Base-by-base conservation (phyloP, 371 early-diverging fungal species). In the Circinella umbellata region DNA sequence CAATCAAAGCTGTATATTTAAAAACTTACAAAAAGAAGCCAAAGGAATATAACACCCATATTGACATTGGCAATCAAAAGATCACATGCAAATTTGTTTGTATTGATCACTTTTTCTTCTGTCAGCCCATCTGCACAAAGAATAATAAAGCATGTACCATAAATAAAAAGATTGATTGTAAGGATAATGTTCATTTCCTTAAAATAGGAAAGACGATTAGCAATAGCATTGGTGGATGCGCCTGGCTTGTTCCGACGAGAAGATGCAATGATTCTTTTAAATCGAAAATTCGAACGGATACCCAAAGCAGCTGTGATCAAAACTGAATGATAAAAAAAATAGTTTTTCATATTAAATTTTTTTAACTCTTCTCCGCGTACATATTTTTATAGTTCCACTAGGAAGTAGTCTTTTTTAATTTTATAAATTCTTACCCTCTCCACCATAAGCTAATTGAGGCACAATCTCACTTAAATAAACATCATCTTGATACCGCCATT, bases 171-270 rank as follows among this genome's bases (percentile, higher is more conserved):
- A 35, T 73, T 38, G 7, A 65, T 20, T 0, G 82, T 82, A 35
- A 85, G 61, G n/a, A 82, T 72, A 35, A 71, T 53, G 61, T 85
- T 86, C 82, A 86, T 82, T 20, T 85, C 82, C 63, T 76, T 82
- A 54, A 86, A 86, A 51, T 86, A 86, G 0, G 63, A 38, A 4
- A 85, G 66, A 47, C 84, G 85, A n/a, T 73, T 76, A 10, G 75
- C 70, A 15, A 85, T 70, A 36, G 55, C 47, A 5, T 51, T 51
- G 6, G 63, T 47, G n/a, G 38, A 37, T 5, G 63, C 34, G 36
- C 62, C 27, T 60, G 55, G 57, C 9, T 63, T 63, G 63, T 49
- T 64, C 42, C 54, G 46, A 18, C 48, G 60, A 7, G 73, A 60
- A 6, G 55, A 11, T 14, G 55, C 64, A 46, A 74, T 68, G 8